These are phyloP conservation scores for Trichoderma sp. DNA, from an alignment of 2,329 filamentous ascomycete species.

Conservation along the genomic window DNA sequence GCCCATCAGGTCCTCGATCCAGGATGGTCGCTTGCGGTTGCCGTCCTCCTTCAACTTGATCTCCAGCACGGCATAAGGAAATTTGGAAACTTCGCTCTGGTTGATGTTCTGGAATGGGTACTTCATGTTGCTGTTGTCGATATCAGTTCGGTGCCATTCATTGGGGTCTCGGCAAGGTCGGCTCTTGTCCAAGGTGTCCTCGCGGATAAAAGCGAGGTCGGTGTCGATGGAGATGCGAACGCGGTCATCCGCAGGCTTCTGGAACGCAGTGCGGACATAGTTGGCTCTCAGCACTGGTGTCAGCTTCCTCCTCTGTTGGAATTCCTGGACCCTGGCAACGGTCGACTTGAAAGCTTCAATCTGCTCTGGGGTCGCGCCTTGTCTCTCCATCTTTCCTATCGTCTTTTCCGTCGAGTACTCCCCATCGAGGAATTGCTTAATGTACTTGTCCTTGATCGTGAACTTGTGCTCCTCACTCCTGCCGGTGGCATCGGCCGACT, in stretches of 20 bases:
- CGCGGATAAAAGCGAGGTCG: constrained; percentile 81
- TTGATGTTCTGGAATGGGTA: constrained; percentile 88
- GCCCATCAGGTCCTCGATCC: constrained; percentile 88
- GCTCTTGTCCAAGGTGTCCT: constrained; percentile 73
- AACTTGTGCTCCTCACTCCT: constrained; percentile 78
- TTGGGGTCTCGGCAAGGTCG: constrained; percentile 86
- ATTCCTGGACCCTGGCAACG: constrained; percentile 75
- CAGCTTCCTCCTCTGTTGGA: constrained; percentile 74
- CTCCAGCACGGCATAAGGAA: constrained; percentile 88
- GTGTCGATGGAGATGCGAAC: constrained; percentile 93
- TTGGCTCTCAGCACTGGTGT: constrained; percentile 88
- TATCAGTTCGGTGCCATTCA: constrained; percentile 89
- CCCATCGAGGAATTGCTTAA: constrained; percentile 81
- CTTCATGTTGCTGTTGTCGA: constrained; percentile 78
- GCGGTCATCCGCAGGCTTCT: constrained; percentile 88
- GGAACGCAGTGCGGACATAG: constrained; percentile 92
- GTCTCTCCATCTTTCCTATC: constrained; percentile 80
- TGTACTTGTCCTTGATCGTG: constrained; percentile 89
- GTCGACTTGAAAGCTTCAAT: constrained; percentile 70
- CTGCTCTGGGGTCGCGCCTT: constrained; percentile 65
- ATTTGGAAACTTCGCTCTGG: constrained; percentile 86
- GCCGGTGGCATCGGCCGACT: constrained; percentile 75
- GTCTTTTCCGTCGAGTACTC: constrained; percentile 93
- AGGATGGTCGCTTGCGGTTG: constrained; percentile 70
- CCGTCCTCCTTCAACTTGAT: constrained; percentile 78